Evolutionary conservation across 345 rosid species (phyloP), one percentile per base, ranked within the genome.

Genomic region (Brassica rapa): DNA sequence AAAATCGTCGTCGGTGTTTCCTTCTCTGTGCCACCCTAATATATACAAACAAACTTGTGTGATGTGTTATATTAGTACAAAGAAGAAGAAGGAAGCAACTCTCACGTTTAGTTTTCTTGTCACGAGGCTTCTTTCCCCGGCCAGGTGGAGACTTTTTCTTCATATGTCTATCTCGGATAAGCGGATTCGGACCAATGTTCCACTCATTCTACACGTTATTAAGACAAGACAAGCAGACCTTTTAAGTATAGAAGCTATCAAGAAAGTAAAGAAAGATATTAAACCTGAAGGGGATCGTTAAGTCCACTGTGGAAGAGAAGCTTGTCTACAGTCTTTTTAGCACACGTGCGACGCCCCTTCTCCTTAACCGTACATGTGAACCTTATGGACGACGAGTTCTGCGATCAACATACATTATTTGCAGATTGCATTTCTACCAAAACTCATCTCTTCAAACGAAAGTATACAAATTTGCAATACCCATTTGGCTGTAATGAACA

Each of bases 11-110:
- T 70, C 63, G 0, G 71, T n/a, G 19, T 19, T 65, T 25, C 76
- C 80, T 71, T 80, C 73, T 75, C 80, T 75, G 57, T 80, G 80
- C 83, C 80, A 80, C 23, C 79, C 82, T 80, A 33, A 55, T 25
- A 0, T 43, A 46, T 12, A 32, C 75, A 59, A 11, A 23, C 74
- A 69, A 60, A 68, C 53, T 25, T 25, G 27, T 25, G 27, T 25
- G 27, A 25, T 25, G 27, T 25, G 27, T 25, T 3, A 25, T 25
- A 72, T 53, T 71, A 39, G 2, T 66, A 72, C 62, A 56, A 21
- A 62, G 23, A 33, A 49, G 1, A 8, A 72, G 27, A 62, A 14
- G 19, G 14, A 67, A 61, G 14, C 35, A 1, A 19, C 41, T 27
- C 66, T 53, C 70, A 80, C 83, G 72, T 66, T 75, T 80, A 24